phyloP scores from a whole-genome alignment of 352 stramenopile species.

The Phytopythium kandeliae region DNA sequence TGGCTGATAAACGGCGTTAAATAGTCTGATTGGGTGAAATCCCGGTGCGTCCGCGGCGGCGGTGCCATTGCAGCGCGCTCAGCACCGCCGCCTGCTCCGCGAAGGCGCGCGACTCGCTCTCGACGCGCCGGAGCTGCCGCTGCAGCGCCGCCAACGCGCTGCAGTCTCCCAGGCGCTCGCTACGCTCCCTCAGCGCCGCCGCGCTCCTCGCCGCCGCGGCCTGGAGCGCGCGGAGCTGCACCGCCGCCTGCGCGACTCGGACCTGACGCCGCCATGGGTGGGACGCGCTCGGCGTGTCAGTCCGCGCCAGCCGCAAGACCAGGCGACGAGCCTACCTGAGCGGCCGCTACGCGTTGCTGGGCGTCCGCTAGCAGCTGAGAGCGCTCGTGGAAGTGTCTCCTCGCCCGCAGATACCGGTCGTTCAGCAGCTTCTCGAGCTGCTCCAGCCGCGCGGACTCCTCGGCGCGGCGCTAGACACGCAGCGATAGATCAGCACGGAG shows the following conservation, averaged over 20 bases:
- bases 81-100: conserved; percentile 30
- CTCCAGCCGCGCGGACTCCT: conserved; percentile 21
- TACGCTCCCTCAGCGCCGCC: conserved; percentile 14
- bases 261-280: neutral
- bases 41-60: conserved; percentile 8
- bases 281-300: no score
- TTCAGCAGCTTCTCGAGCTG: conserved; percentile 33
- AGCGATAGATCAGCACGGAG: neutral
- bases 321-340: conserved; percentile 12
- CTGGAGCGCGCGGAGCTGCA: conserved; percentile 20
- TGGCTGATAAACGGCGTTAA: conserved; percentile 9
- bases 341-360: conserved; percentile 6
- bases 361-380: conserved; percentile 11
- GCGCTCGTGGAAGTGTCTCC: conserved; percentile 24
- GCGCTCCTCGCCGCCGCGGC: conserved; percentile 5
- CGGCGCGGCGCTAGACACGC: conserved; percentile 7
- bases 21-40: conserved; percentile 12
- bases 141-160: conserved; percentile 33
- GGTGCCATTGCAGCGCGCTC: conserved; percentile 26
- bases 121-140: conserved; percentile 30
- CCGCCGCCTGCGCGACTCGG: conserved; percentile 9
- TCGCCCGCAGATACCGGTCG: conserved; percentile 13
- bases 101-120: conserved; percentile 37
- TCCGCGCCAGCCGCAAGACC: no score
- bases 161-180: conserved; percentile 28